Base-by-base conservation (phyloP, 164 flowering plant genomes). In the Saururus chinensis region DNA sequence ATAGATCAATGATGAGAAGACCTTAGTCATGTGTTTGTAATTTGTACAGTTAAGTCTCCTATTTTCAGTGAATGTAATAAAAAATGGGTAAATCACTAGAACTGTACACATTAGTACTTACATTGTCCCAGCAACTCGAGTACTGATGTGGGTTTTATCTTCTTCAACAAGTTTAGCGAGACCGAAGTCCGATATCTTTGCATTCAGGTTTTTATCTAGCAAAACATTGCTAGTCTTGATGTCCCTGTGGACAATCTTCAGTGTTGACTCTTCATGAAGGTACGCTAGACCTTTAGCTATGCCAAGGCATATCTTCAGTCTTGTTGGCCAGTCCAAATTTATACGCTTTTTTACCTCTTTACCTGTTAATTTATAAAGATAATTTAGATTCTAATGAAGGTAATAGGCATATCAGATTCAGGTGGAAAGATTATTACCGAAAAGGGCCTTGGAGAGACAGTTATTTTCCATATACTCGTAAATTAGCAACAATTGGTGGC, bases 391-490 rank as follows among this genome's bases (percentile, higher is more conserved):
- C 60, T 12, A 37, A 16, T 7, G 35, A 58, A 17, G 10, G 11
- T 41, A 45, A 8, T 45, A 12, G 17, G 17, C 49, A 2, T 45
- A 17, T 45, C 17, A 45, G 40, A 58, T 4, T 25, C 13, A 52
- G 9, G 30, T n/a, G 35, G 40, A 17, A 55, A 10, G 54, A 14
- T 37, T 1, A 45, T 63, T 64, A 80, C 80, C 77, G 48, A 77
- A 77, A 19, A 80, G 69, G 26, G 83, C 77, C 59, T 71, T 75
- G 17, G 77, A 64, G 42, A 80, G 81, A 60, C 73, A 63, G 41
- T 80, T 80, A 61, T 80, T 77, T 68, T 80, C 81, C 79, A 80
- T 62, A 64, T 77, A 80, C 53, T 80, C 81, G 56, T 75, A 80
- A 19, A 77, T 60, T 25, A 80, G 67, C 65, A 80, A 12, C 30